Base-by-base conservation (phyloP, 768 basidiomycete species). In the Hysterangium stoloniferum region DNA sequence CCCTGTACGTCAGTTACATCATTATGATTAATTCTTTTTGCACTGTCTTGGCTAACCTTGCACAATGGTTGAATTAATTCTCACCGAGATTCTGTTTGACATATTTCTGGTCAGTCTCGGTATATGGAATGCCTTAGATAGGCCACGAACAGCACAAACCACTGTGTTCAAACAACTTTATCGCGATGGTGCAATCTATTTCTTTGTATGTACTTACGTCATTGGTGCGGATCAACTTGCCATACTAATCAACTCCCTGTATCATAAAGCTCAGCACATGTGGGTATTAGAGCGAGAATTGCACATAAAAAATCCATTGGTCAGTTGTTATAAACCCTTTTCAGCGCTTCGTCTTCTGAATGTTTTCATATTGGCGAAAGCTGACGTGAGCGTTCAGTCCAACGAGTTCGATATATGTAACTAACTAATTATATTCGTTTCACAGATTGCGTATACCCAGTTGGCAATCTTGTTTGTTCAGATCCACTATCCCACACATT, bases 71-170 rank as follows among this genome's bases (percentile, higher is more conserved):
- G n/a, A n/a, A n/a, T n/a, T n/a, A n/a, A n/a, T n/a, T n/a, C n/a
- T n/a, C n/a, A n/a, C n/a, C n/a, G n/a, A 48, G 45, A 13, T 45
- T 32, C 11, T 52, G 3, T 52, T 52, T 17, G 50, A 52, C 29
- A 34, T 52, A 0, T 28, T 20, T 17, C 17, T 52, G 13, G 45
- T 52, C 29, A 7, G 12, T 13, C 7, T 52, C 8, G 45, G 44
- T 36, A 6, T 31, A n/a, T 31, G 45, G 45, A 52, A 52, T 45
- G 50, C 44, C 13, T 20, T 52, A 7, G 50, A 52, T 17, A 42
- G 50, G 11, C 50, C 50, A 2, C 50, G 50, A 29, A 6, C 9
- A 6, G 13, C 45, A 34, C 20, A 43, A 4, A 47, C 50, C 19
- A 43, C 43, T 6, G 20, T 52, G 7, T 28, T 33, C 6, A 45